Base-by-base conservation (phyloP, 2,329 filamentous ascomycete genomes). In the Neofusicoccum parvum region DNA sequence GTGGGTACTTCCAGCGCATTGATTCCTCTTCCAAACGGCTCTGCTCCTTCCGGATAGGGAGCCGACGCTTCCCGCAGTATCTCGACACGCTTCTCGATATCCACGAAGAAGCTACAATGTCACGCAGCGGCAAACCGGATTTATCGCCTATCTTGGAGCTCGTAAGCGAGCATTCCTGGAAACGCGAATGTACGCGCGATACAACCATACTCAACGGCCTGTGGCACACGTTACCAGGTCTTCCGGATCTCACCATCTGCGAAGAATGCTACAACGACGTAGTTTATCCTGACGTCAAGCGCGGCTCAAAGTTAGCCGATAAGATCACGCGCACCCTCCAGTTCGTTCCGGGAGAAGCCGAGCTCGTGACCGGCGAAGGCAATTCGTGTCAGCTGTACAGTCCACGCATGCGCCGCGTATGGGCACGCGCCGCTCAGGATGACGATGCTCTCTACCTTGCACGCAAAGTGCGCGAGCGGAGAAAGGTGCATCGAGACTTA, bases 221-320 rank as follows among this genome's bases (percentile, higher is more conserved):
- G 45, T 97, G 94, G 94, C 89, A 96, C 75, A 88, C 86, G 64
- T 92, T 96, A 75, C 87, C 90, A 0, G 82, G 86, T 14, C 80
- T 96, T 0, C 91, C 90, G 0, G 86, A 93, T 54, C 87, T 97
- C 71, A 92, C 90, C 0, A 89, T 96, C 3, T 98, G 94, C 77
- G 88, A 91, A 69, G 92, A 94, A 76, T 98, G 94, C 76, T 97
- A 91, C 74, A 86, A 92, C 15, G 88, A 92, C 23, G 86, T 92
- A 0, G 87, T 97, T n/a, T 87, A 86, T 77, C 92, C 93, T 0
- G 37, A 45, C 3, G 50, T 37, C 6, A 51, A 50, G 60, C 17
- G 34, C 2, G 60, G 65, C 2, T 56, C 68, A 11, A 68, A 70
- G 3, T 66, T 78, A 2, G 74, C 76, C 0, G 70, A 70, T 10